Evolutionary conservation across 805 yeast genomes (phyloP).

Genomic region (Yamadazyma kitorensis): DNA sequence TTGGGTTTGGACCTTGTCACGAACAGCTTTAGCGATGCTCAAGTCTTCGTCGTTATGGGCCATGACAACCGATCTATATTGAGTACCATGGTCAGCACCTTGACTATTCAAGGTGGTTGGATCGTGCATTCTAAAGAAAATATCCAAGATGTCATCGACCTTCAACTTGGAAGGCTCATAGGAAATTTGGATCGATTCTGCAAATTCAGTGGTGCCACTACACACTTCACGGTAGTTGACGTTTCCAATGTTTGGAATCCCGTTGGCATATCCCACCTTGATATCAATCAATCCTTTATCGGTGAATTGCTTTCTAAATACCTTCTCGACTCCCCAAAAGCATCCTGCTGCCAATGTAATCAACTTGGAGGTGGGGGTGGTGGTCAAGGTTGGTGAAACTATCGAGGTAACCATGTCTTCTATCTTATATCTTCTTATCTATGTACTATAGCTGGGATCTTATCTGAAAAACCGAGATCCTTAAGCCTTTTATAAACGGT

Average conservation of each 20-base stretch:
- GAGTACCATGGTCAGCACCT: conserved; percentile 88
- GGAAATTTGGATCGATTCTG: conserved; percentile 81
- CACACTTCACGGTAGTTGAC: conserved; percentile 68
- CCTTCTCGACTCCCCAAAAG: conserved; percentile 88
- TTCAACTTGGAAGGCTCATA: conserved; percentile 69
- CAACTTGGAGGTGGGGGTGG: conserved; percentile 32
- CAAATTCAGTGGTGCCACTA: conserved; percentile 67
- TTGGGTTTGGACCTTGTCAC: conserved; percentile 58
- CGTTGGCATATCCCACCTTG: conserved; percentile 91
- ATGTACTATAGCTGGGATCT: too few species aligned
- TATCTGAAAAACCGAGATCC: too few species aligned
- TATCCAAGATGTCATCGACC: conserved; percentile 64
- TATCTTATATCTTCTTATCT: too few species aligned
- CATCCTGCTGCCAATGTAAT: conserved; percentile 59
- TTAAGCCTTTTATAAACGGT: too few species aligned
- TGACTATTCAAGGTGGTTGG: conserved; percentile 83
- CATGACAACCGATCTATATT: conserved; percentile 83
- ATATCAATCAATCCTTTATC: conserved; percentile 67
- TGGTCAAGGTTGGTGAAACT: conserved; percentile 34
- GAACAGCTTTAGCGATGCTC: conserved; percentile 41
- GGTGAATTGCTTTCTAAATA: conserved; percentile 68
- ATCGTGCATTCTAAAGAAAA: conserved; percentile 90
- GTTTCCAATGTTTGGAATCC: conserved; percentile 48
- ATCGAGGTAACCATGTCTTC: conserved; percentile 12
- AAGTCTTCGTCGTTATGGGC: conserved; percentile 54